Evolutionary conservation across 2,329 filamentous ascomycete genomes (phyloP).

Genomic region (Daldinia sp.): DNA sequence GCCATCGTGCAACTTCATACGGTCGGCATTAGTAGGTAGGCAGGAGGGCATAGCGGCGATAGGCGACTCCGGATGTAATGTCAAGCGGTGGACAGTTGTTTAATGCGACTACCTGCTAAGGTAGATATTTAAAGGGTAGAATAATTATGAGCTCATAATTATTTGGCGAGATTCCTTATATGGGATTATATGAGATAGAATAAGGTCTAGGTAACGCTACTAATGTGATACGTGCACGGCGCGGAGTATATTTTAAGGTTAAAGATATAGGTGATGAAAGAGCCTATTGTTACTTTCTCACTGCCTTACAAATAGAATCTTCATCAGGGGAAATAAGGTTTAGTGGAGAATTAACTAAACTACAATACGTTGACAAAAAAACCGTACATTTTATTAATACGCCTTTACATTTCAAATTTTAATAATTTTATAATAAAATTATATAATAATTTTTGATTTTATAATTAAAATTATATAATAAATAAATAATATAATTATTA

Average conservation of each 20-base stretch:
- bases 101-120: not conserved
- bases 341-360: not conserved
- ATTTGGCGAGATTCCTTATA: too few relatives aligned
- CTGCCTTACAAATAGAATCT: not conserved
- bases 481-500: too few relatives aligned
- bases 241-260: not conserved
- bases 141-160: not conserved
- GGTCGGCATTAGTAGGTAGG: not conserved
- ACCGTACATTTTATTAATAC: too few relatives aligned
- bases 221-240: not conserved
- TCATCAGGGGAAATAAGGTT: conserved; percentile 7
- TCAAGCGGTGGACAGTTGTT: not conserved
- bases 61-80: conserved; percentile 15
- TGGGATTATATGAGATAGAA: not conserved
- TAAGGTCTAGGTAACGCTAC: not conserved
- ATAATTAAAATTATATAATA: too few relatives aligned
- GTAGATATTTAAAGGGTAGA: not conserved
- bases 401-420: too few relatives aligned
- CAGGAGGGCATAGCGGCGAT: not conserved
- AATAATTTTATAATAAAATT: too few relatives aligned
- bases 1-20: not conserved
- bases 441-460: too few relatives aligned
- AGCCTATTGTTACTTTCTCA: not conserved
- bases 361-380: too few relatives aligned
- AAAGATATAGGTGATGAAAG: not conserved